phyloP scores from a whole-genome alignment of 441 rosid genomes.

The Jatropha multifida region DNA sequence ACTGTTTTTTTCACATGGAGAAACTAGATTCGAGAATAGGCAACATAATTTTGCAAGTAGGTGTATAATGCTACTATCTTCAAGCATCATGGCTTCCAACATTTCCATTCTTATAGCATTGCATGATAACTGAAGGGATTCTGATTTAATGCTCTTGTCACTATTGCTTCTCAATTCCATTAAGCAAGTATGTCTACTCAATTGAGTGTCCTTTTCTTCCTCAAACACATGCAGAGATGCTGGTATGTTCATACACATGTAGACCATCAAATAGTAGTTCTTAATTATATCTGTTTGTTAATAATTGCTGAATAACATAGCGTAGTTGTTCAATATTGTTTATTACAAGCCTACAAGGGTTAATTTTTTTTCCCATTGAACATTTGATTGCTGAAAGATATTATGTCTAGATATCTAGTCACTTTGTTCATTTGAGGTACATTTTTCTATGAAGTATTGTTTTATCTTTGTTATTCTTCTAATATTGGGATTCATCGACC shows the following conservation, averaged over 20 bases:
- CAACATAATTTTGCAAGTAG: not conserved
- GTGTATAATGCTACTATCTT: not conserved
- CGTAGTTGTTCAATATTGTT: not conserved
- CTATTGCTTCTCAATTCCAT: not conserved
- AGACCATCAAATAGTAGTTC: not conserved
- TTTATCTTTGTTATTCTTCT: too few species aligned
- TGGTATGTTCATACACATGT: not conserved
- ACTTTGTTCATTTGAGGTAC: not conserved
- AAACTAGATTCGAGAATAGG: not conserved
- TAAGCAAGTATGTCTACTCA: not conserved
- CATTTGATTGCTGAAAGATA: constrained; percentile 12
- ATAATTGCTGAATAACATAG: not conserved
- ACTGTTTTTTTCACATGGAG: not conserved
- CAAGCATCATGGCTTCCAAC: not conserved
- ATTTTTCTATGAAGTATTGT: not conserved
- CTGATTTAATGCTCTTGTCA: not conserved
- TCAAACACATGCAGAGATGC: not conserved
- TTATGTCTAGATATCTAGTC: not conserved
- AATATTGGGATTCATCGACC: constrained; percentile 16
- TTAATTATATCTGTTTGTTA: not conserved
- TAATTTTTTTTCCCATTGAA: not conserved
- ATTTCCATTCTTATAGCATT: not conserved
- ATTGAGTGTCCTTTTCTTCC: not conserved
- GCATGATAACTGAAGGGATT: constrained; percentile 2
- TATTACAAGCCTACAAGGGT: not conserved